Percentiles rank a stretch among this genome's conserved stretches.
phyloP scores from a whole-genome alignment of 805 yeast genomes.

The Scheffersomyces stipitis region DNA sequence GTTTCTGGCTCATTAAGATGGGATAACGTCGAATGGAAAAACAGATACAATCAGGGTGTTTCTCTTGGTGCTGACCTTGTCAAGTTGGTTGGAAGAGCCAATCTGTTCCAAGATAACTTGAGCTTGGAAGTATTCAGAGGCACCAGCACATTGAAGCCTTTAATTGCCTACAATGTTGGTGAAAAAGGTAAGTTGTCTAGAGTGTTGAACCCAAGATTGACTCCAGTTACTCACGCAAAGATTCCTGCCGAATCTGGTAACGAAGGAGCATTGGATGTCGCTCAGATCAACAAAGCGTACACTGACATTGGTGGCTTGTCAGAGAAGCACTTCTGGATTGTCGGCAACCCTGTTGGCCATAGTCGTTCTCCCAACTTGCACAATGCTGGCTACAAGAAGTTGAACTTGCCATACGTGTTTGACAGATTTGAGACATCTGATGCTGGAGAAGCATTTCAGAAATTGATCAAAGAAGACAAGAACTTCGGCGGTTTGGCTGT shows the following conservation, averaged over 20 bases:
- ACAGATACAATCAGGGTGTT: conserved; percentile 65
- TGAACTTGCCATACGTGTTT: conserved; percentile 78
- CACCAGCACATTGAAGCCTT: conserved; percentile 54
- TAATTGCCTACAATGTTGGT: conserved; percentile 85
- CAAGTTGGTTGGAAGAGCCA: conserved; percentile 82
- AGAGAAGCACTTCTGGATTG: conserved; percentile 63
- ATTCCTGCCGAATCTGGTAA: conserved; percentile 76
- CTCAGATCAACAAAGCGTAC: conserved; percentile 59
- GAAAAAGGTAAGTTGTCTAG: conserved; percentile 74
- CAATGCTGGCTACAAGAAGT: conserved; percentile 68
- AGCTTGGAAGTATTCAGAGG: conserved; percentile 67
- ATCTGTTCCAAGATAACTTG: conserved; percentile 63
- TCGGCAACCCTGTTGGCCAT: conserved; percentile 80
- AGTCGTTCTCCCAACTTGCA: conserved; percentile 90
- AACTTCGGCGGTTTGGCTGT: conserved; percentile 91
- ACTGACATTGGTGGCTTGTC: conserved; percentile 62
- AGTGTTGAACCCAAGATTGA: conserved; percentile 68
- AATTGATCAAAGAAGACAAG: conserved; percentile 45
- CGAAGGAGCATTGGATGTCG: conserved; percentile 64
- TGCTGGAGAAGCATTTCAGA: conserved; percentile 53
- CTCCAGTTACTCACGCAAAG: conserved; percentile 79
- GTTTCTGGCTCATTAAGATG: conserved; percentile 61
- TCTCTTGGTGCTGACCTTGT: conserved; percentile 67
- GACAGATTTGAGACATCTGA: conserved; percentile 65
- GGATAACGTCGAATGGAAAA: conserved; percentile 73